phyloP scores from a whole-genome alignment of 495 filamentous ascomycete species.

The Venustampulla echinocandica region DNA sequence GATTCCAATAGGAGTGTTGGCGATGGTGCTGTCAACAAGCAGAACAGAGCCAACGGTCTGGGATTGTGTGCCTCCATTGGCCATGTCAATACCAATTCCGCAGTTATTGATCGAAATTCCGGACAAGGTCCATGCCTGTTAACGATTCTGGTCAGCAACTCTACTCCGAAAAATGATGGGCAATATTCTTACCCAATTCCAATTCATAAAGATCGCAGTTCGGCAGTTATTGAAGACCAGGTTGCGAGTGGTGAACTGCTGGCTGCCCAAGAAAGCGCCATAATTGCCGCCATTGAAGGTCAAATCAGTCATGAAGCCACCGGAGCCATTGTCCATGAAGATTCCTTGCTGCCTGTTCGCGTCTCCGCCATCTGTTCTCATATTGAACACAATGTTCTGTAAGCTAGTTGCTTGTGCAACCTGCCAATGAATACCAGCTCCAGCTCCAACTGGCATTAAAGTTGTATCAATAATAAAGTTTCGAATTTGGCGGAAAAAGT shows the following conservation, averaged over 20 bases:
- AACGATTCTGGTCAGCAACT: constrained; percentile 58
- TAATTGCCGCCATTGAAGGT: constrained; percentile 80
- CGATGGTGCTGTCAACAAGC: constrained; percentile 70
- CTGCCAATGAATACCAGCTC: constrained; percentile 94
- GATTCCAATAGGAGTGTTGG: constrained; percentile 63
- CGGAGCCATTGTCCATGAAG: constrained; percentile 95
- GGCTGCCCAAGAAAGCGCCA: constrained; percentile 82
- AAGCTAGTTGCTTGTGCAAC: constrained; percentile 89
- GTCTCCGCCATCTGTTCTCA: constrained; percentile 61
- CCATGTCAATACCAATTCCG: constrained; percentile 73
- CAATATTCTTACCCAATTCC: constrained; percentile 17
- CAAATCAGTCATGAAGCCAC: constrained; percentile 81
- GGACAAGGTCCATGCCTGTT: constrained; percentile 83
- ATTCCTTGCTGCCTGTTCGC: constrained; percentile 78
- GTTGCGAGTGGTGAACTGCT: constrained; percentile 93
- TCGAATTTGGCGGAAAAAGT: constrained; percentile 94
- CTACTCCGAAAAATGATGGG: background rate
- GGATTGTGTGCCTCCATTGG: constrained; percentile 24
- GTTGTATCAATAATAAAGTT: constrained; percentile 89
- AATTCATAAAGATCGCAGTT: constrained; percentile 73
- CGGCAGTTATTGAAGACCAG: constrained; percentile 81
- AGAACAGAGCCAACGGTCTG: constrained; percentile 42
- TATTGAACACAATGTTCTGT: constrained; percentile 86
- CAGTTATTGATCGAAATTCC: constrained; percentile 75
- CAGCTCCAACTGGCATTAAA: constrained; percentile 50